Evolutionary conservation across 1,284 basidiomycete species (phyloP), one percentile per base, ranked within the genome.

Genomic region (Coriolopsis trogii): DNA sequence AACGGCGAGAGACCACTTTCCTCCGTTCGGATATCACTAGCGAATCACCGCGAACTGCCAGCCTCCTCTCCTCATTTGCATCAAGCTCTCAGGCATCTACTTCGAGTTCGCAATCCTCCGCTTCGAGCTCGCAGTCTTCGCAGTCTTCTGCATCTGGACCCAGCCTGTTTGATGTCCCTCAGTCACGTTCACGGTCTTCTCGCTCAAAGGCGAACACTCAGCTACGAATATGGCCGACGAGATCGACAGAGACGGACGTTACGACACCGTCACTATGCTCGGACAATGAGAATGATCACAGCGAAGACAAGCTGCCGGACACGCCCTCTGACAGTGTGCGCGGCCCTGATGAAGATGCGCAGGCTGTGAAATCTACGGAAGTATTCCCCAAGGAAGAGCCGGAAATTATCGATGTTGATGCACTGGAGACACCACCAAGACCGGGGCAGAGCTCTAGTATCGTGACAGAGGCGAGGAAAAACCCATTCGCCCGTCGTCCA

Each of bases 181-280:
- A 16, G 29, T 48, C 51, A n/a, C 50, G 39, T 8, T 34, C 54
- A n/a, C 57, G 57, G 12, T 50, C 55, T 6, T 31, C 53, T 0
- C 41, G 41, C 3, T 30, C 47, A 3, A 44, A 44, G 30, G 31
- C 31, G 2, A 47, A n/a, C 7, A 42, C 43, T 7, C 48, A 47
- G 18, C 46, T 59, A 4, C 57, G 57, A 6, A 59, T 59, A 20
- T 68, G 67, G 65, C 65, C 66, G 4, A 64, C 66, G 6, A 44
- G 58, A 0, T 57, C 63, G 9, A 60, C 56, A 1, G 65, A 64
- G 39, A 68, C 66, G 15, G 68, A 68, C 30, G 42, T 67, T 33
- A 68, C 67, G 2, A 88, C 87, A 0, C 87, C 87, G 0, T 89
- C 87, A 0, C 70, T 89, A 4, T 85, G 80, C 58, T 89, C 86